Base-by-base conservation (phyloP, 108 stramenopile genomes). In the Skeletonema marinoi region DNA sequence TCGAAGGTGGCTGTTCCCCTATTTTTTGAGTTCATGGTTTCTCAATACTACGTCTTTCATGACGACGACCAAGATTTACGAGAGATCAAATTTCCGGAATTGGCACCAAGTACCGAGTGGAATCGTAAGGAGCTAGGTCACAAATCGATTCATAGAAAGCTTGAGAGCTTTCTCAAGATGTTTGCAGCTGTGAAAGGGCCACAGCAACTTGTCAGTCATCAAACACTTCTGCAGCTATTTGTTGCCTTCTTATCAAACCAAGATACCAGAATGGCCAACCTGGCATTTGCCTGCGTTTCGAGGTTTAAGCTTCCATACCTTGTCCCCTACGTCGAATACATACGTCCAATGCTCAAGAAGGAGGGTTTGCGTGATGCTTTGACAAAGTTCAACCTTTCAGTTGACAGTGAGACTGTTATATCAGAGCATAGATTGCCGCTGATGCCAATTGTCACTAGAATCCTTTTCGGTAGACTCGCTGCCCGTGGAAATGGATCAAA, bases 401-500 rank as follows among this genome's bases (percentile, higher is more conserved):
- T 75, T 19, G 77, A 84, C 31, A 65, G 60, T 14, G 88, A 86
- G 12, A 75, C 66, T 32, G 82, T 93, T 25, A 78, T 71, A 19
- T 63, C 65, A 16, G 81, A 90, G 36, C 90, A 96, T 63, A 75
- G 91, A 8, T 64, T 68, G 12, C 66, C 73, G 1, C 82, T 96
- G 0, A 59, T 93, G 14, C 86, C 90, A 7, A 67, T 93, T 21
- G 66, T 94, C 14, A 75, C 83, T 16, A 69, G 95, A 65, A 89
- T 96, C 39, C 77, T 96, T 25, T 94, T 94, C 72, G 95, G 95
- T 7, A 84, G 91, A 60, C 54, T 96, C 17, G 78, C 87, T 42
- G 66, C 92, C 21, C 73, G 82, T 70, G 80, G 87, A 17, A 81
- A 66, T 48, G 74, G 80, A 32, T 82, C 84, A 9, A 85, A 82